Base-by-base conservation (phyloP, 225 moss, liverwort and hornwort genomes). In the Pseudisothecium myosuroides region DNA sequence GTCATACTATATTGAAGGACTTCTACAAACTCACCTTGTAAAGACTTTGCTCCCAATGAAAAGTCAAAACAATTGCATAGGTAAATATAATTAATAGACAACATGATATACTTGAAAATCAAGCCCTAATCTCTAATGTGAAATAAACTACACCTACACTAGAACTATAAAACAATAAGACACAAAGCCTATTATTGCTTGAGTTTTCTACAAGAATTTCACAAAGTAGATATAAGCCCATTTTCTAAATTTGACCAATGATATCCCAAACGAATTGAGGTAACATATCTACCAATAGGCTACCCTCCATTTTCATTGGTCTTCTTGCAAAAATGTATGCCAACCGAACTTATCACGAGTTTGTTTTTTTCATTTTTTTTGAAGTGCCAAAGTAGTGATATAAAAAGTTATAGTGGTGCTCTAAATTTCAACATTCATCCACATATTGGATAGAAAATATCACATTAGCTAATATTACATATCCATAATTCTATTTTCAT, bases 231-330 rank as follows among this genome's bases (percentile, higher is more conserved):
- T 8, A 36, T 22, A 77, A 36, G 14, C 49, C 75, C 18, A 49
- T 49, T 47, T 74, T 11, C 9, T 14, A 77, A 14, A 77, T 36
- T 77, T 6, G 3, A 36, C 10, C 8, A 34, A 20, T 72, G 43
- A 45, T 8, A 28, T 27, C 80, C 59, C 11, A 41, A 43, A 19
- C 3, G 27, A 81, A 64, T n/a, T 12, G 4, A 39, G 7, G 2
- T 32, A 26, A 12, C 20, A 28, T 5, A 66, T 85, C 58, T 81
- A 90, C 21, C 7, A 1, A 1, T 0, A 0, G 11, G 8, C 4
- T 66, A 87, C n/a, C n/a, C n/a, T n/a, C n/a, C 87, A 83, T 69
- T 60, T 20, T 18, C 74, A 56, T 47, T 16, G 52, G 54, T 13
- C 47, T 47, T 45, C 29, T 32, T 71, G 41, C 26, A 41, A 2